Conservation (phyloP, 345 rosid genomes). For the Carallia brachiata region DNA sequence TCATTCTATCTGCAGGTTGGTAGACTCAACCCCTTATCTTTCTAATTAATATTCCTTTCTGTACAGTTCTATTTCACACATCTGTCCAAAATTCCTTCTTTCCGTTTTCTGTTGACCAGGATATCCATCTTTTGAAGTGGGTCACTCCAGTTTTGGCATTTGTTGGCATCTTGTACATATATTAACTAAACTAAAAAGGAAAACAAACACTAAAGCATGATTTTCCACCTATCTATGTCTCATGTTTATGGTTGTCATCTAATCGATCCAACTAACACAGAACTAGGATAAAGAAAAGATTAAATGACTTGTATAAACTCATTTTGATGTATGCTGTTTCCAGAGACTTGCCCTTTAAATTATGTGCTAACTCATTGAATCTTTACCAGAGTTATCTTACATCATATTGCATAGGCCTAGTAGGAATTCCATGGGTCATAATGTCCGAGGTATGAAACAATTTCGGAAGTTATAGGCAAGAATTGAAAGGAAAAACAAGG, state of each 20-base stretch:
- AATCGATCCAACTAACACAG: no score
- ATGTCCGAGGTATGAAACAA: slow-evolving; percentile 30
- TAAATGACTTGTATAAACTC: no score
- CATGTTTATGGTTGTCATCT: no score
- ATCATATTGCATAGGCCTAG: slow-evolving; percentile 23
- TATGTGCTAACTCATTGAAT: not conserved
- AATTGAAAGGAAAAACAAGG: no score
- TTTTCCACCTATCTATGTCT: no score
- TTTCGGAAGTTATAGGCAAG: no score
- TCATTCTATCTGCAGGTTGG: slow-evolving; percentile 51
- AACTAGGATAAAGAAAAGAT: no score
- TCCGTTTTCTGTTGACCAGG: slow-evolving; percentile 19
- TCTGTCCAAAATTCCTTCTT: not conserved
- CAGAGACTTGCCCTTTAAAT: no score
- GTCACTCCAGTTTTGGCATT: slow-evolving; percentile 25
- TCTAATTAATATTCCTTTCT: no score
- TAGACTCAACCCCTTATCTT: not conserved
- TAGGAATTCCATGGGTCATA: slow-evolving; percentile 33
- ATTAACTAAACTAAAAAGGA: no score
- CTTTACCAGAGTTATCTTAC: slow-evolving; percentile 18
- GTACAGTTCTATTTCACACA: not conserved
- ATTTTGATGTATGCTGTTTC: no score
- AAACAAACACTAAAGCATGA: no score
- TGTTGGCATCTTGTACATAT: slow-evolving; percentile 30
- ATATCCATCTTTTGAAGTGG: slow-evolving; percentile 13